Evolutionary conservation across 352 stramenopile genomes (phyloP).

Genomic region (Phytophthora uliginosa): DNA sequence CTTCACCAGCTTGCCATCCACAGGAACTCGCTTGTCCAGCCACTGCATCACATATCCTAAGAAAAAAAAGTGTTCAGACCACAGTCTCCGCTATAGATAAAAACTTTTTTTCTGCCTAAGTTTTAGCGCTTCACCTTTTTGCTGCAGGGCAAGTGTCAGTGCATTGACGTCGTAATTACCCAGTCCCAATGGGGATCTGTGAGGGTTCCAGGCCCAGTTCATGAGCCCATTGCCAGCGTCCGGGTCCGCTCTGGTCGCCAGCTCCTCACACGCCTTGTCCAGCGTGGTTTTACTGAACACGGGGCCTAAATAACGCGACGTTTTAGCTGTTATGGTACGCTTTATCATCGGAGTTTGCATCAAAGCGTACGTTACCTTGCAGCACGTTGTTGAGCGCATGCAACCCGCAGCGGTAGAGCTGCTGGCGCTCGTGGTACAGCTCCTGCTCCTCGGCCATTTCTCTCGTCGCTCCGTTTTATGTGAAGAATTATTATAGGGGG

Average conservation of each 20-base stretch:
- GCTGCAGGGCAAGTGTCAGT: slow-evolving; percentile 68
- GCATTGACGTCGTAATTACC: slow-evolving; percentile 89
- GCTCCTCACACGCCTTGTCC: slow-evolving; percentile 55
- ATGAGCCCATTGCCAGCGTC: slow-evolving; percentile 14
- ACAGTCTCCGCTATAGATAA: background rate
- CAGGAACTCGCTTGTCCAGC: slow-evolving; percentile 69
- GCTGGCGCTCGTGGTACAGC: slow-evolving; percentile 82
- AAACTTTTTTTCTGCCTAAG: background rate
- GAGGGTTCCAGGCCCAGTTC: slow-evolving; percentile 68
- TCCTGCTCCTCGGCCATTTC: slow-evolving; percentile 17
- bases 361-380: slow-evolving; percentile 48
- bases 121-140: slow-evolving; percentile 51
- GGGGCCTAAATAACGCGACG: slow-evolving; percentile 31
- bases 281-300: slow-evolving; percentile 62
- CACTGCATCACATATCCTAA: slow-evolving; percentile 74
- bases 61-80: slow-evolving; percentile 4
- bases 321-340: background rate
- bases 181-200: slow-evolving; percentile 67
- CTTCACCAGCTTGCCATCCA: slow-evolving; percentile 53
- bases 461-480: background rate
- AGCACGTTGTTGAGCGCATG: slow-evolving; percentile 88
- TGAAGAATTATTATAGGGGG: background rate
- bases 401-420: slow-evolving; percentile 80
- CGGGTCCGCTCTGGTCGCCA: slow-evolving; percentile 33
- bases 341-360: background rate